Conservation (phyloP, 148 eudicot genomes). For the Arbutus unedo region DNA sequence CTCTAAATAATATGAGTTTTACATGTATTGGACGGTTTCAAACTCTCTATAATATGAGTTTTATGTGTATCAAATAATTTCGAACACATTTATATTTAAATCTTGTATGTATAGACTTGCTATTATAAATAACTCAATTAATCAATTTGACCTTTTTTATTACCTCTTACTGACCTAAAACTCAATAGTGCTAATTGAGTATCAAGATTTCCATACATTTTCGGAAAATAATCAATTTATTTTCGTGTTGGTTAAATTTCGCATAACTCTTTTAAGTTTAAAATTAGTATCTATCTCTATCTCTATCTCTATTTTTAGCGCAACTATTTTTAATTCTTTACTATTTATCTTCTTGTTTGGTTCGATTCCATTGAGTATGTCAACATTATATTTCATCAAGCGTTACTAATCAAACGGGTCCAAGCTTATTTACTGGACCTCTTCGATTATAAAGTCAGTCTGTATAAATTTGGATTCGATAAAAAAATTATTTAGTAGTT, state of each 20-base stretch:
- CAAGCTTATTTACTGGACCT: background rate
- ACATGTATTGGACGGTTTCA: too few species aligned
- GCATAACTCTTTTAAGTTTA: background rate
- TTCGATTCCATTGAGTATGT: background rate
- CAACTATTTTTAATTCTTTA: background rate
- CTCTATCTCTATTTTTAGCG: background rate
- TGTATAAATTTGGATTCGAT: too few species aligned
- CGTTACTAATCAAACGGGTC: background rate
- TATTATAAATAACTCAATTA: background rate
- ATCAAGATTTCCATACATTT: constrained; percentile 8
- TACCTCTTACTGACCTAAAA: constrained; percentile 5
- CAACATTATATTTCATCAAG: background rate
- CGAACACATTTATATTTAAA: too few species aligned
- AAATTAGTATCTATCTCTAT: background rate
- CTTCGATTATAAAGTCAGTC: too few species aligned
- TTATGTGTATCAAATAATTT: too few species aligned
- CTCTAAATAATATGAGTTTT: too few species aligned
- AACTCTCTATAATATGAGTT: too few species aligned
- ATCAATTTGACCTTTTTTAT: constrained; percentile 9
- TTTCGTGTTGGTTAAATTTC: background rate
- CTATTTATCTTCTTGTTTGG: background rate
- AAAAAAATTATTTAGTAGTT: background rate
- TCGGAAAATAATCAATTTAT: constrained; percentile 1
- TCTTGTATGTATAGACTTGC: too few species aligned
- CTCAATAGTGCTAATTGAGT: constrained; percentile 4